Evolutionary conservation across 768 basidiomycete genomes (phyloP).

Genomic region (Psilocybe tampanensis): DNA sequence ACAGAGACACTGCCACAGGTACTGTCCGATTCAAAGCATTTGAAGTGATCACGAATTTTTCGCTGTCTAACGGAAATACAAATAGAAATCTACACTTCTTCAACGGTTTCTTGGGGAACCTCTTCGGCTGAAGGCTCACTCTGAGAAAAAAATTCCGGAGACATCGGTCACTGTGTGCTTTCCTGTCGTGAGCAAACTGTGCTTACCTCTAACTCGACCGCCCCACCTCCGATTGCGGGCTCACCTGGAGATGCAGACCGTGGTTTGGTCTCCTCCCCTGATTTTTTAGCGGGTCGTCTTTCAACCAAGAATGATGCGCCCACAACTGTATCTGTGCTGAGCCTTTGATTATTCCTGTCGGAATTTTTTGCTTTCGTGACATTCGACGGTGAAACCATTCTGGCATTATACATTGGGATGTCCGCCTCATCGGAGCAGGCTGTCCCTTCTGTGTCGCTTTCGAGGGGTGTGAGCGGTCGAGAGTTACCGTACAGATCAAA

Average conservation of each 20-base stretch:
- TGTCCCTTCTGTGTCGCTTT: not conserved
- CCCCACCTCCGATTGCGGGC: not conserved
- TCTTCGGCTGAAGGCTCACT: constrained; percentile 2
- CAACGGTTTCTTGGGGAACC: not conserved
- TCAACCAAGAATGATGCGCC: no score
- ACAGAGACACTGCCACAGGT: no score
- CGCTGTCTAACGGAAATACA: no score
- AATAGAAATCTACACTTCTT: not conserved
- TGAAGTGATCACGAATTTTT: no score
- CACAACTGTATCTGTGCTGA: not conserved
- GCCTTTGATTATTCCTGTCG: not conserved
- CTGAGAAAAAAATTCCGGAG: constrained; percentile 10
- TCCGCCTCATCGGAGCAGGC: not conserved
- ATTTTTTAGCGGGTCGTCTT: not conserved
- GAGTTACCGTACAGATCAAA: constrained; percentile 30
- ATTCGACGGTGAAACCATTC: not conserved
- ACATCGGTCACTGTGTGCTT: constrained; percentile 8
- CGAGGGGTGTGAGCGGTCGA: constrained; percentile 19
- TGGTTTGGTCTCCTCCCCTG: not conserved
- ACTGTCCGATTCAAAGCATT: no score
- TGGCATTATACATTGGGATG: no score
- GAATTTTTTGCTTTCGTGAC: not conserved
- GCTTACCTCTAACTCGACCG: not conserved
- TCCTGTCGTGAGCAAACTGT: not conserved
- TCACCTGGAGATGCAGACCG: not conserved